phyloP scores from a whole-genome alignment of 2,329 filamentous ascomycete genomes.

The Chaetomium sp. region DNA sequence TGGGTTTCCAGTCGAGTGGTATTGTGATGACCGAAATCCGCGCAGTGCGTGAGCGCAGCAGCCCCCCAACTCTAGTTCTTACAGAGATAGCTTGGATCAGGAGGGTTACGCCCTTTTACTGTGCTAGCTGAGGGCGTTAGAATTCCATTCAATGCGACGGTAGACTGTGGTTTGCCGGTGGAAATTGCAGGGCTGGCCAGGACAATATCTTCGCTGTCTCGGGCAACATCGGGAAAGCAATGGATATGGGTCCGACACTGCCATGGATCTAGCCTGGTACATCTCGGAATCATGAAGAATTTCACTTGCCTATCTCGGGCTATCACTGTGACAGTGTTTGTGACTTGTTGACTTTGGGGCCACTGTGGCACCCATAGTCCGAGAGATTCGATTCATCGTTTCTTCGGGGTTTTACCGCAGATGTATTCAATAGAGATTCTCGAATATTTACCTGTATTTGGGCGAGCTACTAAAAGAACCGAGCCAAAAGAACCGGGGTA shows the following conservation, averaged over 20 bases:
- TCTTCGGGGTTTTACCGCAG: not conserved
- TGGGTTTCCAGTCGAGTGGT: slow-evolving; percentile 6
- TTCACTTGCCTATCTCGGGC: not conserved
- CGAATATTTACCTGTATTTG: not conserved
- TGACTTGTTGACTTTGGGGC: not conserved
- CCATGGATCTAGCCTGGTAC: slow-evolving; percentile 3
- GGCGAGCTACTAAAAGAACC: not conserved
- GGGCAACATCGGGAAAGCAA: not conserved
- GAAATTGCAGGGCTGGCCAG: not conserved
- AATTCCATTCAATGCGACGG: slow-evolving; percentile 3
- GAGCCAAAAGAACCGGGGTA: not conserved
- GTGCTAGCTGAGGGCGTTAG: not conserved
- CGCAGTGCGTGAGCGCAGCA: not conserved
- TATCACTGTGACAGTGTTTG: not conserved
- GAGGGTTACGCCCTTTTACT: not conserved
- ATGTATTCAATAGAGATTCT: not conserved
- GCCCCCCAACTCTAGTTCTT: not conserved
- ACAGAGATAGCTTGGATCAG: no score
- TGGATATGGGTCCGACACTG: slow-evolving; percentile 5
- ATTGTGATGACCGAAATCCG: slow-evolving; percentile 6
- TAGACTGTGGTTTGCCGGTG: no score
- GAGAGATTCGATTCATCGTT: not conserved
- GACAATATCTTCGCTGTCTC: not conserved
- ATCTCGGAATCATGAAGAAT: not conserved
- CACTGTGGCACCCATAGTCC: no score